phyloP scores from a whole-genome alignment of 169 alveolate species.

The Besnoitia besnoiti region DNA sequence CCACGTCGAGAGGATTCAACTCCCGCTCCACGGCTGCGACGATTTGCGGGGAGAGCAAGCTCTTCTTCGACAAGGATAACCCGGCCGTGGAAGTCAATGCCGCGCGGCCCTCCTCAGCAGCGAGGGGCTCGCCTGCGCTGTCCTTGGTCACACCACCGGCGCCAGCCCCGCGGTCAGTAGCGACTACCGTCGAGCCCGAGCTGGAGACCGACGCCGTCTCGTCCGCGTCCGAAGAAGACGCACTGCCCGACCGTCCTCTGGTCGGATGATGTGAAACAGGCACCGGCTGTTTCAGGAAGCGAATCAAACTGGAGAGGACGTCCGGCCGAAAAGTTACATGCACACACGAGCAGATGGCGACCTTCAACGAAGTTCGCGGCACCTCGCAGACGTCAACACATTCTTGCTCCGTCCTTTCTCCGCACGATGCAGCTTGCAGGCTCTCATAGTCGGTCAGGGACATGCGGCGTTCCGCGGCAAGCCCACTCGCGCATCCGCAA shows the following conservation, averaged over 20 bases:
- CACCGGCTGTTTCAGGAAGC: background rate
- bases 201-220: background rate
- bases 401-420: background rate
- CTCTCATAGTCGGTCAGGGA: background rate
- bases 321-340: constrained; percentile 2
- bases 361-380: background rate
- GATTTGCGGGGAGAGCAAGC: background rate
- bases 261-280: background rate
- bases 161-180: background rate
- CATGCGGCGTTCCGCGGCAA: background rate
- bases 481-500: background rate
- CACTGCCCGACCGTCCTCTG: background rate
- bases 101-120: background rate
- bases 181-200: background rate
- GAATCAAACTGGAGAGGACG: background rate
- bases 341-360: constrained; percentile 12
- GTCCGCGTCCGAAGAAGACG: background rate
- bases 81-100: background rate
- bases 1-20: constrained; percentile 17
- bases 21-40: constrained; percentile 24
- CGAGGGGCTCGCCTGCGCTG: background rate
- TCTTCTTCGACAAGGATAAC: background rate
- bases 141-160: background rate
- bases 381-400: background rate
- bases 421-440: background rate